phyloP scores from a whole-genome alignment of 371 early-diverging fungal genomes.

The Coemansia sp. region DNA sequence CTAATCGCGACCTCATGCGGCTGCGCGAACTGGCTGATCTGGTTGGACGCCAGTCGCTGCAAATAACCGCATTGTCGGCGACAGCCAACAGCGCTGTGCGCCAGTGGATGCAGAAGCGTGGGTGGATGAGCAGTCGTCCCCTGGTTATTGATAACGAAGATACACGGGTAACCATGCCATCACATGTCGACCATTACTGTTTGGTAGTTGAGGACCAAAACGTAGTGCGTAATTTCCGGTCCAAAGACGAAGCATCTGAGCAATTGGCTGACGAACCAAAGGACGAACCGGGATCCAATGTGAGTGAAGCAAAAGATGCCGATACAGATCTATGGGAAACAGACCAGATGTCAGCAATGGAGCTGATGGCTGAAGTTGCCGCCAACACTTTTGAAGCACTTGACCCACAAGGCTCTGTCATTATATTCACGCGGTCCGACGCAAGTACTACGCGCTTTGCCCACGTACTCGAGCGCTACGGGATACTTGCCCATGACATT shows the following conservation, averaged over 20 bases:
- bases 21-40: neutral
- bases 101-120: conserved; percentile 22
- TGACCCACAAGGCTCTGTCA: conserved; percentile 11
- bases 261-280: too few relatives aligned
- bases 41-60: conserved; percentile 14
- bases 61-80: conserved; percentile 37
- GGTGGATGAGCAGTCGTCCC: conserved; percentile 28
- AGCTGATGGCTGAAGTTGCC: conserved; percentile 35
- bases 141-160: conserved; percentile 3
- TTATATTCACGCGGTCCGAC: conserved; percentile 30
- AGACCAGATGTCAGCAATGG: conserved; percentile 13
- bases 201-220: conserved; percentile 43
- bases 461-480: conserved; percentile 14
- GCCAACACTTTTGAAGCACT: conserved; percentile 23
- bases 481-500: conserved; percentile 26
- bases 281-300: too few relatives aligned
- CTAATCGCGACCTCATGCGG: neutral
- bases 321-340: neutral
- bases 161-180: conserved; percentile 9
- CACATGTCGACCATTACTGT: conserved; percentile 33
- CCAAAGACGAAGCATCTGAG: conserved; percentile 3
- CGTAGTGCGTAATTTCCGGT: conserved; percentile 35
- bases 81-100: conserved; percentile 34
- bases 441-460: conserved; percentile 22
- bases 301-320: neutral